phyloP scores from a whole-genome alignment of 495 filamentous ascomycete genomes.

The Penicillium pancosmium region DNA sequence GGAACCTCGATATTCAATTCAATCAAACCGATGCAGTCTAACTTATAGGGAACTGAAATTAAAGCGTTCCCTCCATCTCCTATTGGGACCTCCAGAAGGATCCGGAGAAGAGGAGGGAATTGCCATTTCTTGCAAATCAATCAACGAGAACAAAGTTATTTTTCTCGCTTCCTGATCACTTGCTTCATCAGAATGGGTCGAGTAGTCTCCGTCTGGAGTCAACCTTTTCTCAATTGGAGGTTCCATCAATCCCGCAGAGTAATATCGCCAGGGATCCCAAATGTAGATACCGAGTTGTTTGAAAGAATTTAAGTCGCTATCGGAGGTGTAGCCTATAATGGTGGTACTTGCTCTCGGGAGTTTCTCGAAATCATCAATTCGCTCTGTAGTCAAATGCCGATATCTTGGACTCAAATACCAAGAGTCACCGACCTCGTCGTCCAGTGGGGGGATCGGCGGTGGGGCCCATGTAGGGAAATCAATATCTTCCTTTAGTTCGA shows the following conservation, averaged over 20 bases:
- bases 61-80: too few species aligned
- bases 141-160: not conserved
- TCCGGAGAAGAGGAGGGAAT: too few species aligned
- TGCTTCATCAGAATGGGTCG: not conserved
- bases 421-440: not conserved
- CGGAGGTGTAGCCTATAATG: not conserved
- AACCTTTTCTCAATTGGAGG: not conserved
- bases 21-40: too few species aligned
- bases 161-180: not conserved
- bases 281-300: not conserved
- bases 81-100: too few species aligned
- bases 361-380: not conserved
- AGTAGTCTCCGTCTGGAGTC: not conserved
- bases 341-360: not conserved
- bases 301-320: not conserved
- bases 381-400: not conserved
- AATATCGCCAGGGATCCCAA: not conserved
- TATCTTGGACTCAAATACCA: not conserved
- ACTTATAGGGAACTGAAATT: too few species aligned
- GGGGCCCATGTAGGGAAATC: not conserved
- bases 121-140: not conserved
- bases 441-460: not conserved
- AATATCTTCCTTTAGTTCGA: not conserved
- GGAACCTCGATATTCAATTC: too few species aligned
- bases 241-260: not conserved